Conservation (phyloP, 345 rosid species). For the Hevea brasiliensis region DNA sequence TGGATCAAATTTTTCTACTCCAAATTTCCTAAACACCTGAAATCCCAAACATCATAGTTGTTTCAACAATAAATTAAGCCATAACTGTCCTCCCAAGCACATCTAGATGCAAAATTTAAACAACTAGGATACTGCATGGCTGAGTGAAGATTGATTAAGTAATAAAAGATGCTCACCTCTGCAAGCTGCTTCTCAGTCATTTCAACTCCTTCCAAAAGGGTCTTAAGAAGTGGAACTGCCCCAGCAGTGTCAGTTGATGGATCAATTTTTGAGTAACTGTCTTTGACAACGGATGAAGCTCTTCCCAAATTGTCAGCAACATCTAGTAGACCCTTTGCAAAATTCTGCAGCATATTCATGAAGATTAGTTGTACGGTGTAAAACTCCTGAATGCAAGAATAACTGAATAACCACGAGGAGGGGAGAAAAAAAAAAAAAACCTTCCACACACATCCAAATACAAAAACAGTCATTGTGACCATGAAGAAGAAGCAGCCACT, state of each 20-base stretch:
- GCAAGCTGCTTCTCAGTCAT: conserved; percentile 94
- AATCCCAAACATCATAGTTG: conserved; percentile 11
- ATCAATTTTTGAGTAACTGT: conserved; percentile 66
- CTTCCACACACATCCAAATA: conserved; percentile 11
- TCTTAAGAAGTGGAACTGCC: conserved; percentile 66
- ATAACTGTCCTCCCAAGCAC: background rate
- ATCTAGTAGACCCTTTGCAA: conserved; percentile 77
- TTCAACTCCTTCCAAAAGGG: conserved; percentile 89
- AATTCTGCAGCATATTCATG: conserved; percentile 50
- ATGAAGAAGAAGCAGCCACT: background rate
- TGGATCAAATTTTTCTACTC: conserved; percentile 75
- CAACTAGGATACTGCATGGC: conserved; percentile 1
- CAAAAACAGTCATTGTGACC: background rate
- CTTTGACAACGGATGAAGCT: conserved; percentile 88
- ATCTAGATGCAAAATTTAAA: background rate
- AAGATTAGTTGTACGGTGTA: background rate
- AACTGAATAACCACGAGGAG: too few relatives aligned
- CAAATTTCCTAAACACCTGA: conserved; percentile 74
- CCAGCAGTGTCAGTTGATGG: conserved; percentile 56
- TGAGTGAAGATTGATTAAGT: background rate
- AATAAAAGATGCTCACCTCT: conserved; percentile 45
- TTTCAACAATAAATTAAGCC: conserved; percentile 13
- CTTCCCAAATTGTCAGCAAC: conserved; percentile 91
- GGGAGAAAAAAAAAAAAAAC: too few relatives aligned
- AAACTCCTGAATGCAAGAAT: background rate